These are phyloP conservation scores for Plectosphaerella cucumerina DNA, from an alignment of 2,329 filamentous ascomycete genomes.

Conservation along the genomic window DNA sequence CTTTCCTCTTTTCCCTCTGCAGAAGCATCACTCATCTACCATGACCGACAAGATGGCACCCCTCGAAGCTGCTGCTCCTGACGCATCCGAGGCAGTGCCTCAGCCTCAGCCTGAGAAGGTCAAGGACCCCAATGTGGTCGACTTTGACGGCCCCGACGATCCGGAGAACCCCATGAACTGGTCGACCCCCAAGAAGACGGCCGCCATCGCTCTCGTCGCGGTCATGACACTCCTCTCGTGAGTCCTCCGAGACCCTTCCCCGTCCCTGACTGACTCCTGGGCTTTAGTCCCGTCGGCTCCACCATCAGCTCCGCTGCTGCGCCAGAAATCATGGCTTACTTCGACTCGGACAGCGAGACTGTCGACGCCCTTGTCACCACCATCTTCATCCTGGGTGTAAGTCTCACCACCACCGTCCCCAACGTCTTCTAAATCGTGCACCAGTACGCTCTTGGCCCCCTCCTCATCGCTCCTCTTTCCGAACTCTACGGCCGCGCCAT, in stretches of 20 bases:
- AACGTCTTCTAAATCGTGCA: slow-evolving; percentile 65
- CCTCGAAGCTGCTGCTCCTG: too few relatives aligned
- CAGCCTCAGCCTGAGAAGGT: too few relatives aligned
- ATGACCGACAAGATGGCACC: too few relatives aligned
- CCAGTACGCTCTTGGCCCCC: slow-evolving; percentile 56
- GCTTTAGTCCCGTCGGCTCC: slow-evolving; percentile 41
- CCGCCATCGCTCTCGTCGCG: slow-evolving; percentile 30
- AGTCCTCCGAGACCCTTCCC: not conserved
- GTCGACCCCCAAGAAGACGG: slow-evolving; percentile 29
- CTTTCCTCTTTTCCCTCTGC: too few relatives aligned
- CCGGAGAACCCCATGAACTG: slow-evolving; percentile 59
- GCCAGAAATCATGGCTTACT: slow-evolving; percentile 50
- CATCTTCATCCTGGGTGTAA: slow-evolving; percentile 9
- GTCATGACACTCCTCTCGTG: slow-evolving; percentile 36
- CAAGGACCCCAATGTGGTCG: slow-evolving; percentile 27
- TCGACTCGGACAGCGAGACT: slow-evolving; percentile 44
- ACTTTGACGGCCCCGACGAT: slow-evolving; percentile 56
- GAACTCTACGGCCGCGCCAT: slow-evolving; percentile 54
- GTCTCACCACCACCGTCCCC: slow-evolving; percentile 52
- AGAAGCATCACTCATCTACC: too few relatives aligned
- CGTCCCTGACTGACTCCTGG: not conserved
- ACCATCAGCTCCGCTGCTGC: slow-evolving; percentile 57
- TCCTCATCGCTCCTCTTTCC: slow-evolving; percentile 54
- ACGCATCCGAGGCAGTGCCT: too few relatives aligned
- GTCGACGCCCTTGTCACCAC: slow-evolving; percentile 45